Evolutionary conservation across 495 filamentous ascomycete species (phyloP), one percentile per base, ranked within the genome.

Genomic region (Aspergillus campestris): DNA sequence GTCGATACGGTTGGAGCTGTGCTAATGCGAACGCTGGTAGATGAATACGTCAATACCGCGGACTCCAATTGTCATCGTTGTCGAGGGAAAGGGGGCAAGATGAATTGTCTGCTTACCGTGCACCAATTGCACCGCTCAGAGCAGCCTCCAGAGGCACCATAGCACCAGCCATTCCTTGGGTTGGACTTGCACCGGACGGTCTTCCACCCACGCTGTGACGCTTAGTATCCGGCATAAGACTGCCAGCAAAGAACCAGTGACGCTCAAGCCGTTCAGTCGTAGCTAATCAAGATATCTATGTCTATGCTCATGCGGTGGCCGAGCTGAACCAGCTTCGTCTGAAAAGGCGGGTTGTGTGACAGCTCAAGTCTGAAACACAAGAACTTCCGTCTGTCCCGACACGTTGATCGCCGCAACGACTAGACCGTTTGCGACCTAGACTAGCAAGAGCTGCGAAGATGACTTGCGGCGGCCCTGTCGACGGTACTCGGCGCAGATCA

Each of bases 11-110:
- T 65, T 24, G 74, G 65, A 30, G 72, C 72, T 32, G 79, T 83
- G 30, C 71, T 77, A 51, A 86, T 58, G 51, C 75, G 79, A 48
- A 87, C 67, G 35, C 83, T 86, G 52, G 18, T 2, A 24, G 18
- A 24, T 4, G 18, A 24, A 24, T 24, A 24, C 18, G 18, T 24
- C 18, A 24, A 24, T 24, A 24, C 18, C 18, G 2, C 4, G 18
- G 18, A 24, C 18, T 24, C 18, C 18, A 24, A 24, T 24, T 24
- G 2, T 24, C 18, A 24, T 4, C 18, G 4, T 24, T 45, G 24
- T 6, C 11, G 13, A 9, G 31, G 15, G 34, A 42, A 48, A 32
- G 31, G 27, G 32, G 33, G 43, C 18, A 39, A 40, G 30, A 47
- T 40, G 27, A 6, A 7, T 47, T 30, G 33, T 36, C 33, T 15